phyloP scores from a whole-genome alignment of 352 stramenopile species.

The Phytophthora quininea region DNA sequence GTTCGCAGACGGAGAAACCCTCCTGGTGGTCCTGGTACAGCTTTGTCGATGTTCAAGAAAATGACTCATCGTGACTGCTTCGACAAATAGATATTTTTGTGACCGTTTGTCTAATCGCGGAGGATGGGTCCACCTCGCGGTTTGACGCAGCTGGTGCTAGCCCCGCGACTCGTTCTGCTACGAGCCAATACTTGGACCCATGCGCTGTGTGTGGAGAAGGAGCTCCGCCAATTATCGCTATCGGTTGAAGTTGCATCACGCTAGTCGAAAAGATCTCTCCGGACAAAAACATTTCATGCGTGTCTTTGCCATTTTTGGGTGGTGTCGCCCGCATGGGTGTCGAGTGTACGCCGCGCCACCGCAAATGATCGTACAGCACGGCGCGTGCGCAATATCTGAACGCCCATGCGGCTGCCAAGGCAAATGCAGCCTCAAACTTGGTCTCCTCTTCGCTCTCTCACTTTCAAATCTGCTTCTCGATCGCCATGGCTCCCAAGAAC shows the following conservation, averaged over 20 bases:
- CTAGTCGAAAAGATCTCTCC: too few species aligned
- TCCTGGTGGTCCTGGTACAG: too few species aligned
- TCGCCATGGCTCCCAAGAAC: constrained; percentile 30
- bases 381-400: neutral
- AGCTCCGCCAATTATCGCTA: neutral
- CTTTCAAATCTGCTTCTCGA: constrained; percentile 25
- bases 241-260: neutral
- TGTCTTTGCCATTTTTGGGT: too few species aligned
- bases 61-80: neutral
- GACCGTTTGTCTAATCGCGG: neutral
- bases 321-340: too few species aligned
- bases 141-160: neutral
- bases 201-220: neutral
- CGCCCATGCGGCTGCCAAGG: neutral
- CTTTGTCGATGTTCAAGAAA: too few species aligned
- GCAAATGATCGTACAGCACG: neutral
- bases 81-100: neutral
- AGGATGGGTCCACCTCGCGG: neutral
- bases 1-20: too few species aligned
- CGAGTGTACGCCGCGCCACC: too few species aligned
- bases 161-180: neutral
- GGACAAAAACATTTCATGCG: too few species aligned
- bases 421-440: neutral
- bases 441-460: constrained; percentile 7
- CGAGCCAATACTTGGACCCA: neutral